Conservation (phyloP, 345 rosid species). For the Eucalyptus paniculata region DNA sequence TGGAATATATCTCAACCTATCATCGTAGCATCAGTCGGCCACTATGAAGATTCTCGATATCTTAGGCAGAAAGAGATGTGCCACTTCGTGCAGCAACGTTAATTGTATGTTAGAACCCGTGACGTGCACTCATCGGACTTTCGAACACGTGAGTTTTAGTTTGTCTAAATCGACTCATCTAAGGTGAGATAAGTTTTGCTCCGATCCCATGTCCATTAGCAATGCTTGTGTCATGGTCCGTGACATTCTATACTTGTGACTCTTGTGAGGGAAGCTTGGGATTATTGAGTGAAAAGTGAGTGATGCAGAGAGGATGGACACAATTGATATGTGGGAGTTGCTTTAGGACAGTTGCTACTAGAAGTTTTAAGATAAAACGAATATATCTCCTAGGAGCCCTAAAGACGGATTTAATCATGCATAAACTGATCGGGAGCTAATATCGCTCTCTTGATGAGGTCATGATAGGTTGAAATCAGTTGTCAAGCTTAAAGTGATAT, state of each 20-base stretch:
- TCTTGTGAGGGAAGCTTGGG: too few relatives aligned
- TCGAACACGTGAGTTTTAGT: neutral
- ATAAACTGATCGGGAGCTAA: accelerated
- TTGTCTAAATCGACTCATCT: neutral
- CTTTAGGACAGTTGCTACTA: accelerated
- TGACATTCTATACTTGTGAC: too few relatives aligned
- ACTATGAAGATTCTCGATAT: neutral
- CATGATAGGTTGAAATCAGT: too few relatives aligned
- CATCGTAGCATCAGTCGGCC: neutral
- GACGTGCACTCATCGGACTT: neutral
- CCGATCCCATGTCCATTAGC: neutral
- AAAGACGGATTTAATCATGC: too few relatives aligned
- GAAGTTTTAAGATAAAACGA: accelerated
- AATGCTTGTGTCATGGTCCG: neutral
- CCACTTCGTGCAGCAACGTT: neutral
- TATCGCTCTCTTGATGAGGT: too few relatives aligned
- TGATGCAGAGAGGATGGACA: accelerated
- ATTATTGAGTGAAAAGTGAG: too few relatives aligned
- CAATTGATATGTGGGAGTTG: too few relatives aligned
- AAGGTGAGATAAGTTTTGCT: neutral
- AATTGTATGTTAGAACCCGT: neutral
- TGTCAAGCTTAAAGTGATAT: too few relatives aligned
- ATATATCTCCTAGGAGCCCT: too few relatives aligned
- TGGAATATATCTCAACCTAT: neutral
- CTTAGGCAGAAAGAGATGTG: neutral